phyloP scores from a whole-genome alignment of 2,329 filamentous ascomycete species.

The Diaporthe helianthi region DNA sequence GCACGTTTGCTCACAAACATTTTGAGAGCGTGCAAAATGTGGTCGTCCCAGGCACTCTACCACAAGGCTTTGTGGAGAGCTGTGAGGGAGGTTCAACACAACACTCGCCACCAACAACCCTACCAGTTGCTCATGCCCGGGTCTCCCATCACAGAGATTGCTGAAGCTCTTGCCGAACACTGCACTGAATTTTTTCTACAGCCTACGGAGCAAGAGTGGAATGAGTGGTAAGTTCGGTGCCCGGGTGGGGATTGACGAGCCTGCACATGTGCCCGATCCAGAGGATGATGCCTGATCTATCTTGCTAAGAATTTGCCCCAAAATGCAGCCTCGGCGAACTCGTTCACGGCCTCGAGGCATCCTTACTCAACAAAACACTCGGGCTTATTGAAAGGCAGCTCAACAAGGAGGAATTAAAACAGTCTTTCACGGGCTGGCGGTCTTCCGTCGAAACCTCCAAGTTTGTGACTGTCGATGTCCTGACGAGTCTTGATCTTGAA shows the following conservation, averaged over 20 bases:
- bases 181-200: neutral
- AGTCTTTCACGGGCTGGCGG: neutral
- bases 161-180: neutral
- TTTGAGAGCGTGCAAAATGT: neutral
- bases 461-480: neutral
- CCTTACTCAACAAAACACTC: neutral
- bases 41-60: neutral
- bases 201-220: neutral
- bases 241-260: neutral
- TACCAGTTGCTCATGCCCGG: neutral
- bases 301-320: neutral
- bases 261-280: too few species aligned
- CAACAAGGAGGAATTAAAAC: neutral
- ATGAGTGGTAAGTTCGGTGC: neutral
- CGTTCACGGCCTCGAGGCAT: neutral
- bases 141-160: neutral
- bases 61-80: neutral
- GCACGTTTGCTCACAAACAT: neutral
- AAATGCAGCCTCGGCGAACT: neutral
- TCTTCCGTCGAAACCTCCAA: neutral
- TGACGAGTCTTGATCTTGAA: neutral
- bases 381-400: neutral
- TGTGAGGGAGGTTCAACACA: neutral
- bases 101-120: neutral
- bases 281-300: neutral